Conservation (phyloP, 208 protist genomes). For the Leishmania arabica region DNA sequence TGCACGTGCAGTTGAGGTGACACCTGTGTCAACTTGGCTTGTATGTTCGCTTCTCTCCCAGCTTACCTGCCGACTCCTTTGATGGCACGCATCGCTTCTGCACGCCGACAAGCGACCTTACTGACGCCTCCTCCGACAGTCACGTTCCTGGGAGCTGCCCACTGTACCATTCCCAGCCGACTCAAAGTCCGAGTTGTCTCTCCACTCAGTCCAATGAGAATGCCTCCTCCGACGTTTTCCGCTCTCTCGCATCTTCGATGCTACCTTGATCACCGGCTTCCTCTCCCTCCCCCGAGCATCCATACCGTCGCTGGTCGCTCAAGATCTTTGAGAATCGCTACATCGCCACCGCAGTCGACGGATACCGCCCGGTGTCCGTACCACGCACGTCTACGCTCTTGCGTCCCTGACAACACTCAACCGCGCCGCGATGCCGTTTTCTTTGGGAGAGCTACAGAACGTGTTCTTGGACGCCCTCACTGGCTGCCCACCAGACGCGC, state of each 20-base stretch:
- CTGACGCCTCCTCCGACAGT: background rate
- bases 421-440: background rate
- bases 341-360: background rate
- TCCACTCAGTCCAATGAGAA: background rate
- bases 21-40: background rate
- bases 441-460: constrained; percentile 16
- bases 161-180: background rate
- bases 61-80: background rate
- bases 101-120: background rate
- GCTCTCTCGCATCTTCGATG: background rate
- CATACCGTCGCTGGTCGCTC: background rate
- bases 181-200: background rate
- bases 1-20: background rate
- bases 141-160: background rate
- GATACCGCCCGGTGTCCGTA: background rate
- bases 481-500: background rate
- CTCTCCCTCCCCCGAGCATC: background rate
- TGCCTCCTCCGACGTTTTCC: background rate
- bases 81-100: background rate
- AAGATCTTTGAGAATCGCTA: background rate
- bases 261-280: background rate
- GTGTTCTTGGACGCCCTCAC: constrained; percentile 21
- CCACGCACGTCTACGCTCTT: background rate
- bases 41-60: background rate
- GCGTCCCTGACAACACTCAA: background rate